These are phyloP conservation scores for Botrytis aclada DNA, from an alignment of 2,329 filamentous ascomycete species.

Conservation along the genomic window DNA sequence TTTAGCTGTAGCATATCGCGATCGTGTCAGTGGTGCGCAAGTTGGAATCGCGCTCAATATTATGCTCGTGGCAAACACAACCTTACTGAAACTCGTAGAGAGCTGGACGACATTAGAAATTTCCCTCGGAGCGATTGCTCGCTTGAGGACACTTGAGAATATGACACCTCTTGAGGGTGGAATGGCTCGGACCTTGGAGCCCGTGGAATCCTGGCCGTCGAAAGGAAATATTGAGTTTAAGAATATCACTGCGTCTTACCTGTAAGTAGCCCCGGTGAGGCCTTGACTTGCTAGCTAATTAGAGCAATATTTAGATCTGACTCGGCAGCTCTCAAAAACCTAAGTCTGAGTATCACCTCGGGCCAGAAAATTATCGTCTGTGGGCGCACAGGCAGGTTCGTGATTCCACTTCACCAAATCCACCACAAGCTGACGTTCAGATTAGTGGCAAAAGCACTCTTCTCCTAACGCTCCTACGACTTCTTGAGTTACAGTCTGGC, in stretches of 20 bases:
- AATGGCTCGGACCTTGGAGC: conserved; percentile 13
- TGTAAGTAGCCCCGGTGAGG: conserved; percentile 19
- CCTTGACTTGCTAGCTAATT: neutral
- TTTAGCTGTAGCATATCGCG: conserved; percentile 24
- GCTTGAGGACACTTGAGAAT: conserved; percentile 51
- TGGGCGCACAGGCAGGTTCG: conserved; percentile 50
- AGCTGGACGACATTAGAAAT: conserved; percentile 58
- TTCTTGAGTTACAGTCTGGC: conserved; percentile 6
- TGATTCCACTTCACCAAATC: neutral
- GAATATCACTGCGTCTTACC: conserved; percentile 36
- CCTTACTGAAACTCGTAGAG: conserved; percentile 34
- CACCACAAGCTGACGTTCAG: neutral
- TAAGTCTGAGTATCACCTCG: conserved; percentile 46
- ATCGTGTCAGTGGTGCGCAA: conserved; percentile 24
- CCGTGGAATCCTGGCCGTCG: conserved; percentile 37
- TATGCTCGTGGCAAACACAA: conserved; percentile 28
- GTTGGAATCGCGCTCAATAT: conserved; percentile 32
- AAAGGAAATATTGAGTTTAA: conserved; percentile 38
- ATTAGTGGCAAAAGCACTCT: conserved; percentile 15
- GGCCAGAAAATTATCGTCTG: conserved; percentile 52
- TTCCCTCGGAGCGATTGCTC: conserved; percentile 54
- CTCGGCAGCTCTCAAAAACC: conserved; percentile 22
- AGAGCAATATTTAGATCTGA: neutral
- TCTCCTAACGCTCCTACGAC: conserved; percentile 9
- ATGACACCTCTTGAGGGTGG: conserved; percentile 41